Percentiles rank a stretch among this genome's conserved stretches.
Conservation (phyloP, 768 basidiomycete genomes). For the Pholiota molesta region DNA sequence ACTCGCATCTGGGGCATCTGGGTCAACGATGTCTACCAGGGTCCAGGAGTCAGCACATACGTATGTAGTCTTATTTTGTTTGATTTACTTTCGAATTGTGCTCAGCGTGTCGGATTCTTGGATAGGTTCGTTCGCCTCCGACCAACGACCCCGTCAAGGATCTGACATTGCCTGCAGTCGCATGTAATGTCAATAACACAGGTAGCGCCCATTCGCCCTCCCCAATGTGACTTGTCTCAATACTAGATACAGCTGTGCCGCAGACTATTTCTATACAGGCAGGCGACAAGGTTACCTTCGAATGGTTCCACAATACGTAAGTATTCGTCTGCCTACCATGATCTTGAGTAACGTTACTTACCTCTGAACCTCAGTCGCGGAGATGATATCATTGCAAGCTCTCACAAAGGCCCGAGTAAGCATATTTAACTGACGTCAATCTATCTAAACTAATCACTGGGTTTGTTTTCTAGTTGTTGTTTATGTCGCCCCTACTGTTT, state of each 20-base stretch:
- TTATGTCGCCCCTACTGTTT: constrained; percentile 33
- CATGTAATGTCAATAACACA: constrained; percentile 36
- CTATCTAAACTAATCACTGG: not conserved
- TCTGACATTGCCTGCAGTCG: constrained; percentile 30
- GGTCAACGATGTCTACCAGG: constrained; percentile 40
- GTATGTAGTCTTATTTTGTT: constrained; percentile 19
- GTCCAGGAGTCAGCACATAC: constrained; percentile 34
- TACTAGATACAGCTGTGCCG: constrained; percentile 25
- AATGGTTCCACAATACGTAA: constrained; percentile 37
- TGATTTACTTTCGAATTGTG: not conserved
- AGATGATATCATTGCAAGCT: constrained; percentile 39
- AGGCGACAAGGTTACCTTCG: constrained; percentile 36
- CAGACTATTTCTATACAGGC: constrained; percentile 30
- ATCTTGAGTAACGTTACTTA: not conserved
- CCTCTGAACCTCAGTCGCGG: constrained; percentile 28
- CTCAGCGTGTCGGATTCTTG: not conserved
- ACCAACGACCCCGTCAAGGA: constrained; percentile 41
- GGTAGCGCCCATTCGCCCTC: constrained; percentile 17
- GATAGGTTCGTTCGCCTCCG: constrained; percentile 39
- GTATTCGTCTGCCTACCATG: not conserved
- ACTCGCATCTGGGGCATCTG: constrained; percentile 38
- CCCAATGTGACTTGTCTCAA: not conserved
- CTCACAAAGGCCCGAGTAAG: constrained; percentile 37
- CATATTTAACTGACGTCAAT: not conserved
- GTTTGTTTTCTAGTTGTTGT: constrained; percentile 27